phyloP scores from a whole-genome alignment of 1,284 basidiomycete species.

The Moesziomyces aphidis region DNA sequence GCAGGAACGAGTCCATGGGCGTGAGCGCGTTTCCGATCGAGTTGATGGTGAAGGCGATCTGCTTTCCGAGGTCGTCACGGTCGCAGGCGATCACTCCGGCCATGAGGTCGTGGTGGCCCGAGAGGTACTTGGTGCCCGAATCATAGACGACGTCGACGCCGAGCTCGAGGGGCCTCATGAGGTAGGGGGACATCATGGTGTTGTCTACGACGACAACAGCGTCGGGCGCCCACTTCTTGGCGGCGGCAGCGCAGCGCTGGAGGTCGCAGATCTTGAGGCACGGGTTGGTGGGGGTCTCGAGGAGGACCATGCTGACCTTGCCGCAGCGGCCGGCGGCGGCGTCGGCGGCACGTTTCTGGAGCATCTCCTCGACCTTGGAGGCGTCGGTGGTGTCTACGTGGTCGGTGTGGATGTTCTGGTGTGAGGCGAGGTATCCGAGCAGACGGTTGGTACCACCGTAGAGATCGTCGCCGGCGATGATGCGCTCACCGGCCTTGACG shows the following conservation, averaged over 20 bases:
- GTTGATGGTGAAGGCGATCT: constrained; percentile 91
- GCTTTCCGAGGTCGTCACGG: constrained; percentile 88
- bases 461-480: constrained; percentile 96
- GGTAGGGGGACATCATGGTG: constrained; percentile 99
- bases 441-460: constrained; percentile 98
- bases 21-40: constrained; percentile 96
- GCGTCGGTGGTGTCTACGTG: constrained; percentile 93
- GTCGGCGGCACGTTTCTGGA: constrained; percentile 53
- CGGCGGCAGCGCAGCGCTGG: constrained; percentile 69
- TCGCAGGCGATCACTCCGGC: constrained; percentile 81
- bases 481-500: constrained; percentile 91
- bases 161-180: constrained; percentile 93
- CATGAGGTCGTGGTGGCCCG: constrained; percentile 99
- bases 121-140: constrained; percentile 96
- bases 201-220: constrained; percentile 76
- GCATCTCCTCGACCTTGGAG: constrained; percentile 62
- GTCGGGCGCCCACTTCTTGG: constrained; percentile 62
- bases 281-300: constrained; percentile 98
- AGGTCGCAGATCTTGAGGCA: constrained; percentile 95
- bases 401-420: constrained; percentile 89
- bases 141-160: constrained; percentile 98
- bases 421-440: constrained; percentile 86
- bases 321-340: constrained; percentile 46
- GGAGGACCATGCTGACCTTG: constrained; percentile 71
- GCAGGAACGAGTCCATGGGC: constrained; percentile 84